Evolutionary conservation across 306 rosid genomes (phyloP), one percentile per base, ranked within the genome.

Genomic region (Glycine soja): DNA sequence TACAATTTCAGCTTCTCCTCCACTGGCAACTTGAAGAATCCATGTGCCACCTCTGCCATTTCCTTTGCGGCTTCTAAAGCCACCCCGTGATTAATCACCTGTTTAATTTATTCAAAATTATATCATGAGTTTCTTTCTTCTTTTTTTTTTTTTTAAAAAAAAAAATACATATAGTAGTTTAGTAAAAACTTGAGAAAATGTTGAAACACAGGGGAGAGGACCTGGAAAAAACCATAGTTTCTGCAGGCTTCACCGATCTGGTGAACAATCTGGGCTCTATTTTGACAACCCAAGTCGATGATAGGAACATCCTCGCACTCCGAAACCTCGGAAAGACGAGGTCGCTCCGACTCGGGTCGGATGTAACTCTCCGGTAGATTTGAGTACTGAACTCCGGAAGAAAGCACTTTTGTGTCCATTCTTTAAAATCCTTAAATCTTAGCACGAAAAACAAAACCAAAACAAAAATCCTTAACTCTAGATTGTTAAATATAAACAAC

Each of bases 1-100:
- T 95, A 95, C 51, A 96, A 24, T 74, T 96, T 96, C 85, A 96
- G 9, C 70, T 96, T 96, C 85, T 96, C 99, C 78, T 93, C 99
- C 81, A 90, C 30, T 0, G 99, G 89, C 56, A 96, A 71, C 7
- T 24, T 52, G 57, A 96, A 96, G 78, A 96, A 96, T 50, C 85
- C 94, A 32, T 16, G 8, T n/a, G 93, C 97, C 74, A 88, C 88
- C 3, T 69, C 81, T 10, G 66, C 5, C 90, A 90, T 88, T 78
- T 73, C 83, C 65, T 85, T 88, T 82, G 89, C 89, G 0, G 79
- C 79, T 46, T 88, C 99, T 57, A 2, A 34, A 0, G 54, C 4
- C 73, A 95, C 96, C 69, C 97, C 99, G 42, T 95, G 97, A 71
- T 93, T 92, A 12, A 85, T 79, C 9, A 93, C 95, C 98, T 94